Conservation (phyloP, 2,329 filamentous ascomycete genomes). For the Magnaporthiopsis rhizophila region DNA sequence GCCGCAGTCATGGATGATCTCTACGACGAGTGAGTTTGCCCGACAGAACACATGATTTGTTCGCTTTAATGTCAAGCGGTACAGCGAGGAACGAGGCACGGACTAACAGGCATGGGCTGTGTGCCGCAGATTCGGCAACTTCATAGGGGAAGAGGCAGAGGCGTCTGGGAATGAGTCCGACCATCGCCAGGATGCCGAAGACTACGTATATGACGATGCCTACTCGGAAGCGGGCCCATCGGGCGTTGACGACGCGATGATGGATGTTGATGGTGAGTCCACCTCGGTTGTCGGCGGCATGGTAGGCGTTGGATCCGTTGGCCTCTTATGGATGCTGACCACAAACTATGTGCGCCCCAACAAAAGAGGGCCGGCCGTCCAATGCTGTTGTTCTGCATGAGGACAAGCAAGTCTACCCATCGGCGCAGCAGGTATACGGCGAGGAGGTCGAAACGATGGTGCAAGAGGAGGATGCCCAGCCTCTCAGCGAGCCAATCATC, state of each 20-base stretch:
- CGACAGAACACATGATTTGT: not conserved
- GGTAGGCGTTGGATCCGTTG: too few relatives aligned
- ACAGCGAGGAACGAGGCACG: too few relatives aligned
- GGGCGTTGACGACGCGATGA: conserved; percentile 69
- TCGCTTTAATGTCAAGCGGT: not conserved
- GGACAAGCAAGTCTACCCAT: conserved; percentile 99
- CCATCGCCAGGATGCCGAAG: conserved; percentile 60
- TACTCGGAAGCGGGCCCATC: conserved; percentile 55
- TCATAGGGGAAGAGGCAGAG: conserved; percentile 82
- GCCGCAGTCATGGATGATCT: conserved; percentile 67
- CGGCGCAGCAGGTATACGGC: conserved; percentile 93
- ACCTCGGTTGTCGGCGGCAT: not conserved
- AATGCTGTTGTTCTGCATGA: conserved; percentile 98
- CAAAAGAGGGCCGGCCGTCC: conserved; percentile 69
- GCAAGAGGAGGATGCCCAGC: conserved; percentile 94
- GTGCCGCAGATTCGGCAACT: conserved; percentile 78
- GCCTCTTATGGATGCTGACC: not conserved
- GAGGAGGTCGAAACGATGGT: conserved; percentile 91
- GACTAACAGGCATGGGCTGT: not conserved
- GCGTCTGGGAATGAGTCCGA: conserved; percentile 83
- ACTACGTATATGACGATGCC: conserved; percentile 77
- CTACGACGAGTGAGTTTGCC: conserved; percentile 72
- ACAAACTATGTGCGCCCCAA: conserved; percentile 14
- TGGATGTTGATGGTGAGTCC: conserved; percentile 76
- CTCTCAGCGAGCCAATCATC: conserved; percentile 85